Base-by-base conservation (phyloP, 1,284 basidiomycete species). In the Golubevia pallescens region DNA sequence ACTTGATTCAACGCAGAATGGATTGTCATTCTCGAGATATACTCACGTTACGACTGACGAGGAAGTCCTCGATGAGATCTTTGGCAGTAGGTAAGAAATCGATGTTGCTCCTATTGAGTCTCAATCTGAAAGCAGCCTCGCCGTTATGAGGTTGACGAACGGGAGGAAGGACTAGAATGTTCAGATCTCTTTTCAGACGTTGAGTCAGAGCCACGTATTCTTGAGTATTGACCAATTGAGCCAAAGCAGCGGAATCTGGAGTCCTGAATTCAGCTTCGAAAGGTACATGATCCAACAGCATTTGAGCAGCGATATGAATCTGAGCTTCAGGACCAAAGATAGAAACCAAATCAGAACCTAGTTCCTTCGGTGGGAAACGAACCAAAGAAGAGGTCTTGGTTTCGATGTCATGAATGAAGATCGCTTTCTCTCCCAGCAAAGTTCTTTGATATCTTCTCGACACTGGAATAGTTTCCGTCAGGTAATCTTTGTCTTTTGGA, bases 401-500 rank as follows among this genome's bases (percentile, higher is more conserved):
- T 87, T 98, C 95, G 76, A 98, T 97, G 85, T 99, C 95, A 78
- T 92, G 94, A 69, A 98, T 94, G 86, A 98, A 97, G 77, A 97
- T 95, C 78, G 91, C 92, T 88, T 97, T 97, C 87, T 98, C 95
- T 68, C 95, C 95, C 13, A 98, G 89, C 8, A 99, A 88, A 20
- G 93, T 95, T 67, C 96, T 92, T 82, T 99, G 96, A 87, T 98
- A 97, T 70, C 93, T 90, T 63, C 95, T 90, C 68, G 95, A 94
- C 84, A 99, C 95, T 32, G 92, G 91, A 60, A 98, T 91, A 16
- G 93, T 93, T 87, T 98, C 95, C 75, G 93, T 92, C 67, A 95
- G 92, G 86, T 93, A 98, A 86, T 98, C 95, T 88, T 96, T 97
- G 86, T 98, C 96, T 91, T 97, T 98, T 28, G 94, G 94, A 85